Evolutionary conservation across 2,329 filamentous ascomycete genomes (phyloP).

Genomic region (Leptographium lundbergii): DNA sequence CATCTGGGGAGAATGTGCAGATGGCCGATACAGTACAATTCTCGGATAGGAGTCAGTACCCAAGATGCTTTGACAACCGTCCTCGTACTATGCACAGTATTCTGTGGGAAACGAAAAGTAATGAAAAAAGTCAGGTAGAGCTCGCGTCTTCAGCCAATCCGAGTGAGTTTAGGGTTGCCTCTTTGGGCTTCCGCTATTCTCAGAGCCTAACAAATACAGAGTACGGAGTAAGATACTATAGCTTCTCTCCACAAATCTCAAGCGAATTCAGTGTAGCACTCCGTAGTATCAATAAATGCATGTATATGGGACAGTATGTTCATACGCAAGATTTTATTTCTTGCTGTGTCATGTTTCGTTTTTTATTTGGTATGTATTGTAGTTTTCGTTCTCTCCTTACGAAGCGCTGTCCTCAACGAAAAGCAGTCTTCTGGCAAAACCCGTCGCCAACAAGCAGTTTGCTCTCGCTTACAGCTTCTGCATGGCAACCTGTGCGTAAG

Average conservation of each 20-base stretch:
- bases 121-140: not conserved
- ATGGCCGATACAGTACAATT: not conserved
- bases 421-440: not conserved
- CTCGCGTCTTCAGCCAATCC: not conserved
- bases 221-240: no score
- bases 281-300: no score
- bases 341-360: not conserved
- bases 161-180: not conserved
- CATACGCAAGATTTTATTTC: not conserved
- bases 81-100: not conserved
- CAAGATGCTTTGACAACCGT: not conserved
- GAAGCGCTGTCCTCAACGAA: not conserved
- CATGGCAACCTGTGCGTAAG: slow-evolving; percentile 47
- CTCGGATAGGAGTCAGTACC: not conserved
- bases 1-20: slow-evolving; percentile 36
- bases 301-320: not conserved
- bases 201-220: not conserved
- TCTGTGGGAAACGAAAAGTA: not conserved
- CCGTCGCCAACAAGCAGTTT: not conserved
- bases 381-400: not conserved
- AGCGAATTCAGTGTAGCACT: not conserved
- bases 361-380: not conserved
- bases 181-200: not conserved
- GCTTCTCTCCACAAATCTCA: not conserved
- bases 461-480: slow-evolving; percentile 62